Conservation (phyloP, 2,329 filamentous ascomycete species). For the Ceratocystiopsis sp. region DNA sequence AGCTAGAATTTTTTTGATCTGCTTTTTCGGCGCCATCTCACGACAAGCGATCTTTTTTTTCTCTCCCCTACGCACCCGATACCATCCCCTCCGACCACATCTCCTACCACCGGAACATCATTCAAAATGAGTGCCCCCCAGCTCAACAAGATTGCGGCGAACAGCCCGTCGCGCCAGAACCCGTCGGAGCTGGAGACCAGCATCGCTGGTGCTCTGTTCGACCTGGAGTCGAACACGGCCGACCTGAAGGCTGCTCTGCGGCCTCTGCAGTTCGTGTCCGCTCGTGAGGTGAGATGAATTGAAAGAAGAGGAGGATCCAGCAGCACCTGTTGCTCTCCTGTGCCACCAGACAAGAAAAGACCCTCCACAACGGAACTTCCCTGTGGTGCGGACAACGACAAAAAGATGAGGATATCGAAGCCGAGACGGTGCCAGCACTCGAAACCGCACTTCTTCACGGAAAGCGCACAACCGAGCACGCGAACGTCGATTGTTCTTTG, state of each 20-base stretch:
- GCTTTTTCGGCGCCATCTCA: not conserved
- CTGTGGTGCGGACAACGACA: no score
- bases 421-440: no score
- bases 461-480: no score
- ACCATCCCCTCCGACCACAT: not conserved
- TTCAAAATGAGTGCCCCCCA: constrained; percentile 43
- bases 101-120: not conserved
- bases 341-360: no score
- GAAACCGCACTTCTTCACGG: no score
- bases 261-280: constrained; percentile 96
- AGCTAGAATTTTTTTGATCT: constrained; percentile 2
- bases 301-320: no score
- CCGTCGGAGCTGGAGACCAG: constrained; percentile 94
- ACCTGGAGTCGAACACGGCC: constrained; percentile 97
- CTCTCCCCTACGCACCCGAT: not conserved
- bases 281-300: constrained; percentile 79
- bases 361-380: no score
- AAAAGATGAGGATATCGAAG: no score
- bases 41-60: not conserved
- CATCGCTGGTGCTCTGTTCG: constrained; percentile 94
- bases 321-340: no score
- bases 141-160: constrained; percentile 93
- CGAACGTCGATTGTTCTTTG: no score
- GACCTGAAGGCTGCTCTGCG: constrained; percentile 93
- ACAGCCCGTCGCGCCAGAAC: constrained; percentile 90